phyloP scores from a whole-genome alignment of 208 protist genomes.

The Acanthamoeba lugdunensis region DNA sequence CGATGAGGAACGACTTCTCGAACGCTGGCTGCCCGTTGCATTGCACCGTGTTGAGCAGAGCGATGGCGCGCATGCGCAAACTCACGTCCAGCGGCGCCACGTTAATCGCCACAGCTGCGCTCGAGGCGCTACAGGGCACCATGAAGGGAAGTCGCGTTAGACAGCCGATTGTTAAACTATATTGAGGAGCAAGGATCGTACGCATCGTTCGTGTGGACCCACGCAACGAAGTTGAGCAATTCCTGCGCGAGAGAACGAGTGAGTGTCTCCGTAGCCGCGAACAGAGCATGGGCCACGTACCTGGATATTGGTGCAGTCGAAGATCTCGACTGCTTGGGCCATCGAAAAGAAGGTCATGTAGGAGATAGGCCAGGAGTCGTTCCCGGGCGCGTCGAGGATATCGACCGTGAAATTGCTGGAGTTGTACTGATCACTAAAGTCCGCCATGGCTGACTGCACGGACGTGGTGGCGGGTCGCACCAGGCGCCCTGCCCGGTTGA shows the following conservation, averaged over 20 bases:
- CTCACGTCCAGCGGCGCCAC: constrained; percentile 12
- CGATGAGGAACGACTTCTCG: not conserved
- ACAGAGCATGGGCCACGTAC: too few species aligned
- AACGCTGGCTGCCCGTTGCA: not conserved
- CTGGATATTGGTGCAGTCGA: constrained; percentile 36
- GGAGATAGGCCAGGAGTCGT: not conserved
- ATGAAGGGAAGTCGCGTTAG: too few species aligned
- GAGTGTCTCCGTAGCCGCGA: too few species aligned
- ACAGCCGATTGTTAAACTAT: too few species aligned
- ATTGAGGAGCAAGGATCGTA: not conserved
- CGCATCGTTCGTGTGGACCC: constrained; percentile 33
- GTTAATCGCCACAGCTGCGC: not conserved
- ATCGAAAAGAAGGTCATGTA: constrained; percentile 10
- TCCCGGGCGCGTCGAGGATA: not conserved
- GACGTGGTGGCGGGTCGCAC: not conserved
- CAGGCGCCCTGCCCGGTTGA: not conserved
- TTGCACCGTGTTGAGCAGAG: not conserved
- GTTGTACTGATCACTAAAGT: not conserved
- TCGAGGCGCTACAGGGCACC: not conserved
- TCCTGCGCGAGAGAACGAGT: not conserved
- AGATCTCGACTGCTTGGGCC: not conserved
- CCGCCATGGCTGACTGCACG: not conserved
- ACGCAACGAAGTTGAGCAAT: constrained; percentile 7
- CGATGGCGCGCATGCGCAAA: not conserved
- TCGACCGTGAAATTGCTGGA: not conserved